Evolutionary conservation across 208 protist genomes (phyloP), one percentile per base, ranked within the genome.

Genomic region (Acanthamoeba sp.): DNA sequence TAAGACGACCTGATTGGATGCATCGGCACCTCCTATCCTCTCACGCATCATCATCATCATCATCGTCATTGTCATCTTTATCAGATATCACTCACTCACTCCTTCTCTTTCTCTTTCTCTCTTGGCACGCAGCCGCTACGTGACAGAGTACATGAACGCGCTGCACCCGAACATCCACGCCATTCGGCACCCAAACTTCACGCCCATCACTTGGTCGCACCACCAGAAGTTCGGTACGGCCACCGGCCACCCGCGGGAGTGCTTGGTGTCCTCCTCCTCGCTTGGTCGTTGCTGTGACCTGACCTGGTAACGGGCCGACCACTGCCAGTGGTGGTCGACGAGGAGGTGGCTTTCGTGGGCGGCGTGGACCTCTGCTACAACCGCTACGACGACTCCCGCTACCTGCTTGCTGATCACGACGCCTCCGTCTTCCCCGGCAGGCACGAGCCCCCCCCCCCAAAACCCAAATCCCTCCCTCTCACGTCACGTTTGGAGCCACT

Each of bases 261-360:
- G 32, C 24, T n/a, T 36, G 32, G 12, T 38, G 64, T 5, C 12
- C 22, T 62, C 22, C 2, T 59, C 52, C 2, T 1, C 55, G 18
- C 24, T 62, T 22, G 20, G 45, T 50, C 12, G 45, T 50, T 50
- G 45, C 45, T 50, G n/a, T n/a, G n/a, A n/a, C n/a, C n/a, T n/a
- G n/a, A n/a, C n/a, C n/a, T n/a, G n/a, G n/a, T n/a, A n/a, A 78
- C n/a, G 27, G 7, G 69, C 22, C 9, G 10, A 84, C 6, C 16
- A 5, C 42, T 82, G 52, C 16, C 42, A 64, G 64, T 97, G 64
- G 76, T 96, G 27, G 22, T 96, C 1, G 96, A 97, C 89, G 95
- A 97, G 88, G 80, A 95, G 36, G 93, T 96, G n/a, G 96, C 94
- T 76, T 97, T 97, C 94, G 57, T 97, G 7, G 96, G 96, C 42